Evolutionary conservation across 1,284 basidiomycete genomes (phyloP).

Genomic region (Calocybe gambosa): DNA sequence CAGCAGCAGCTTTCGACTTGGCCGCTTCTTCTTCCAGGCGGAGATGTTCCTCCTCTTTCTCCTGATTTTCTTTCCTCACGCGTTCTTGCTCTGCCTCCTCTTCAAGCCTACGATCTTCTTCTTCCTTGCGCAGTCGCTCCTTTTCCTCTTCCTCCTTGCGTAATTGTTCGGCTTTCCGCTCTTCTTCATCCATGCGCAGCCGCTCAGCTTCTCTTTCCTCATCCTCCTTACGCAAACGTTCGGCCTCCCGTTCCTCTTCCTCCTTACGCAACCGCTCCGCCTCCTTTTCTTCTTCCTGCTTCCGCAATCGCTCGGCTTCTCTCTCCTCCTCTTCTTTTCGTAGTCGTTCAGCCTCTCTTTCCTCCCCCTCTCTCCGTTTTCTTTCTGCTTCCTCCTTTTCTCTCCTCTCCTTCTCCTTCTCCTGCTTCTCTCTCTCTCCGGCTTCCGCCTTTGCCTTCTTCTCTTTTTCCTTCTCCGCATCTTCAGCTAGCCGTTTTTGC

Average conservation of each 20-base stretch:
- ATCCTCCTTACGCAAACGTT: slow-evolving; percentile 39
- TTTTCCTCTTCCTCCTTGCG: slow-evolving; percentile 15
- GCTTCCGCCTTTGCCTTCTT: slow-evolving; percentile 32
- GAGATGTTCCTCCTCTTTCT: slow-evolving; percentile 14
- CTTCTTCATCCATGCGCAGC: slow-evolving; percentile 35
- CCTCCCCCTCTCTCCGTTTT: slow-evolving; percentile 20
- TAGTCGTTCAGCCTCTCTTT: slow-evolving; percentile 29
- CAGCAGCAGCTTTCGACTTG: slow-evolving; percentile 18
- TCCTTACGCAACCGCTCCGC: slow-evolving; percentile 22
- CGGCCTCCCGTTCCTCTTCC: slow-evolving; percentile 33
- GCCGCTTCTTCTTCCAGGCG: slow-evolving; percentile 15
- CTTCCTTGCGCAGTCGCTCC: slow-evolving; percentile 1
- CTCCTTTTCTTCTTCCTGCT: slow-evolving; percentile 28
- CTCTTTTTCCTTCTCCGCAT: slow-evolving; percentile 33
- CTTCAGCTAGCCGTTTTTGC: slow-evolving; percentile 46
- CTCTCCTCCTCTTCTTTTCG: slow-evolving; percentile 21
- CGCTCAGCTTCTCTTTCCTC: slow-evolving; percentile 30
- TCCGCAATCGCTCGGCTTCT: slow-evolving; percentile 27
- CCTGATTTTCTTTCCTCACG: slow-evolving; percentile 12
- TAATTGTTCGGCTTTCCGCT: slow-evolving; percentile 34
- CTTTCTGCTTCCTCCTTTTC: slow-evolving; percentile 27
- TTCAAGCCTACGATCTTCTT: slow-evolving; percentile 31
- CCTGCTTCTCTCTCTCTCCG: slow-evolving; percentile 30
- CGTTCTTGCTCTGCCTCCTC: slow-evolving; percentile 32
- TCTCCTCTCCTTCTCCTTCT: slow-evolving; percentile 36